Conservation (phyloP, 495 filamentous ascomycete species). For the Beverwykella pulmonaria region DNA sequence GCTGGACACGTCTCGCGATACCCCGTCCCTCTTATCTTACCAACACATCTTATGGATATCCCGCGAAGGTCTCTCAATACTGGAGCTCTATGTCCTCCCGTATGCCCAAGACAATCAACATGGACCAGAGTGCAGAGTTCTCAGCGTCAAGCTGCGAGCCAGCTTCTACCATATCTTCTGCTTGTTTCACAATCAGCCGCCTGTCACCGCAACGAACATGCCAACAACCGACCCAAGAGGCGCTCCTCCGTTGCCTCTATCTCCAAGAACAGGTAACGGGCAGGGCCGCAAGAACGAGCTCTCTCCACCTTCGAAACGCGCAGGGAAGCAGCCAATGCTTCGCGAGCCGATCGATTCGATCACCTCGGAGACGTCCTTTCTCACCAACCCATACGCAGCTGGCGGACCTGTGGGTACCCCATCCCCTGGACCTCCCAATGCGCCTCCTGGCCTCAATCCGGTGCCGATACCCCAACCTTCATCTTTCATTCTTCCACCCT, state of each 20-base stretch:
- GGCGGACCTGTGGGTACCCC: conserved; percentile 39
- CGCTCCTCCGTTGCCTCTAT: conserved; percentile 31
- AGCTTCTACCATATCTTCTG: conserved; percentile 97
- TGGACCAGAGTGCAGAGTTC: conserved; percentile 62
- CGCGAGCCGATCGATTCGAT: conserved; percentile 49
- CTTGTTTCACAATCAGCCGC: conserved; percentile 83
- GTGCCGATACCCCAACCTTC: conserved; percentile 53
- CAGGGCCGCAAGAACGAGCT: conserved; percentile 30
- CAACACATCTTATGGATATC: conserved; percentile 96
- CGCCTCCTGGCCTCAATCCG: conserved; percentile 47
- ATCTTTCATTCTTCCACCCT: conserved; percentile 73
- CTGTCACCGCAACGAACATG: conserved; percentile 48
- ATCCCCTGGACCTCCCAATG: conserved; percentile 47
- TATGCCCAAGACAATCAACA: conserved; percentile 60
- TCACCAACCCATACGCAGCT: conserved; percentile 49
- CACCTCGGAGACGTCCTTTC: conserved; percentile 48
- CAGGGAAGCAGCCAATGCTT: conserved; percentile 40
- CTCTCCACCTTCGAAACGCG: conserved; percentile 27
- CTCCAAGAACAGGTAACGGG: conserved; percentile 31
- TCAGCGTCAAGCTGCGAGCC: conserved; percentile 87
- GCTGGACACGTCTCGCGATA: conserved; percentile 74
- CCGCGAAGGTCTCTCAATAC: conserved; percentile 82
- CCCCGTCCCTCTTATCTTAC: conserved; percentile 80
- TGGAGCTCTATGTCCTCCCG: conserved; percentile 85
- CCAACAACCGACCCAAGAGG: conserved; percentile 28